Conservation (phyloP, 2,329 filamentous ascomycete species). For the Bipolaris gigantea region DNA sequence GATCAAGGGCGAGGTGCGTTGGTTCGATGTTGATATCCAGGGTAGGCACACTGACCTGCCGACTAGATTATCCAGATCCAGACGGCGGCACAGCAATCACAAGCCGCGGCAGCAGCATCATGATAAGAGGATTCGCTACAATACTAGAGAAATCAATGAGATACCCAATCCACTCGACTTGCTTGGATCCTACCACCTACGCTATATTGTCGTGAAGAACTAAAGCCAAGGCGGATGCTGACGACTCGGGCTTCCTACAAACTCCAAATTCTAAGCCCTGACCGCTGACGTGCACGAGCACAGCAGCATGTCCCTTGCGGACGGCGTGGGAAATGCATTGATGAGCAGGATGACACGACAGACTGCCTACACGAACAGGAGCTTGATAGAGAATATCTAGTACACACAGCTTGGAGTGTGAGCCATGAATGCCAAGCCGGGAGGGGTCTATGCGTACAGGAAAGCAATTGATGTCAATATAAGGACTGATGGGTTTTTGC, state of each 20-base stretch:
- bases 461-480: not conserved
- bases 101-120: conserved; percentile 18
- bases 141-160: conserved; percentile 2
- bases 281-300: not conserved
- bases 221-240: not conserved
- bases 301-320: not conserved
- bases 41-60: conserved; percentile 2
- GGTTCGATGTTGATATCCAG: not conserved
- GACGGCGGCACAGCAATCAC: conserved; percentile 28
- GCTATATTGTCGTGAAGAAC: not conserved
- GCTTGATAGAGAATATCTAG: not conserved
- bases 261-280: not conserved
- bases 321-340: not conserved
- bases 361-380: not conserved
- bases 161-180: conserved; percentile 2
- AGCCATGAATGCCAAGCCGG: not conserved
- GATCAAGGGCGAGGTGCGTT: conserved; percentile 63
- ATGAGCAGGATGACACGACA: not conserved
- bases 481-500: no score
- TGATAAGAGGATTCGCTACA: not conserved
- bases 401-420: not conserved
- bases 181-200: not conserved
- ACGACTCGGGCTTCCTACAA: not conserved
- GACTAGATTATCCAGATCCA: conserved; percentile 37
- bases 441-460: not conserved